A percentile compares a stretch with the other conserved stretches of the same genome.
phyloP scores from a whole-genome alignment of 805 yeast species.

The Priceomyces medius region DNA sequence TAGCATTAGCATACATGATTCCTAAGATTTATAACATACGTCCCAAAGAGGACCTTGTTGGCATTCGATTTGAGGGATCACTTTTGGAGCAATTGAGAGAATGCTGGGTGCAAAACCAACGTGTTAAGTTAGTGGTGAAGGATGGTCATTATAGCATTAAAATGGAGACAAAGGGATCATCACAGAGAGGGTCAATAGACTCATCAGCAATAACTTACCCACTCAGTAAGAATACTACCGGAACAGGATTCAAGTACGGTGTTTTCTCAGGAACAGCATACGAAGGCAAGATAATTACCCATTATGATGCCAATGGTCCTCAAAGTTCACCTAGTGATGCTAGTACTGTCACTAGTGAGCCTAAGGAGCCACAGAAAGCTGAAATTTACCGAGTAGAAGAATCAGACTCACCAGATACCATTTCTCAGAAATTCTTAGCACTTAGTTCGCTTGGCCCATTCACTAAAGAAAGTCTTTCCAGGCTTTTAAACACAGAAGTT shows the following conservation, averaged over 20 bases:
- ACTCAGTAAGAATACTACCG: background rate
- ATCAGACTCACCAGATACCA: slow-evolving; percentile 8
- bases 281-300: background rate
- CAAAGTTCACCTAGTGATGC: background rate
- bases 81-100: background rate
- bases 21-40: background rate
- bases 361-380: slow-evolving; percentile 8
- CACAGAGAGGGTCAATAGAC: too few species aligned
- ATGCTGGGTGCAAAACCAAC: slow-evolving; percentile 4
- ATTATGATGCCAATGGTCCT: background rate
- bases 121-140: slow-evolving; percentile 34
- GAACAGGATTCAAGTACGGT: background rate
- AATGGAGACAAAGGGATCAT: background rate
- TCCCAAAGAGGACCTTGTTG: background rate
- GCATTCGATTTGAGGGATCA: background rate
- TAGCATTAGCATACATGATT: too few species aligned
- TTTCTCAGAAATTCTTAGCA: slow-evolving; percentile 35
- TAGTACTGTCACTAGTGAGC: background rate
- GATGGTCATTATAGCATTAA: slow-evolving; percentile 21
- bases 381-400: slow-evolving; percentile 12
- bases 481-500: slow-evolving; percentile 15
- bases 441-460: slow-evolving; percentile 51
- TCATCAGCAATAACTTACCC: background rate
- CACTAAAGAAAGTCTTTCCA: slow-evolving; percentile 27
- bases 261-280: background rate